Evolutionary conservation across 2,329 filamentous ascomycete genomes (phyloP).

Genomic region (Chaetomiaceae sp.): DNA sequence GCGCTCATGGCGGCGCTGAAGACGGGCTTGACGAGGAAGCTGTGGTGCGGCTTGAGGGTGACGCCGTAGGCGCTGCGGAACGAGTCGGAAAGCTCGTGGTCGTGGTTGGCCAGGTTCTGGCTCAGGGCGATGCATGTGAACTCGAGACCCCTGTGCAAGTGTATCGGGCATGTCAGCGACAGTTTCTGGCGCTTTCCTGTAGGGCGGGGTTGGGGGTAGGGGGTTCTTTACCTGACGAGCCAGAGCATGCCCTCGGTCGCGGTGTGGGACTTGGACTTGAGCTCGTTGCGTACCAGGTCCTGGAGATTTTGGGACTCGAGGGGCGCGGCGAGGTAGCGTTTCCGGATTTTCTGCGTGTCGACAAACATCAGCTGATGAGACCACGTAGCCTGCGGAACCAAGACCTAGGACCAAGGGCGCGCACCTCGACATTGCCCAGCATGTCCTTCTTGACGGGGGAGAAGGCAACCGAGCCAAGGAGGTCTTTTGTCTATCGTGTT

Average conservation of each 20-base stretch:
- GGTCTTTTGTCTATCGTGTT: constrained; percentile 39
- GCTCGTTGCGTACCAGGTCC: constrained; percentile 77
- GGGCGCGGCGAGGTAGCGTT: constrained; percentile 73
- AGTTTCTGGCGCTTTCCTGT: no score
- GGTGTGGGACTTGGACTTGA: constrained; percentile 81
- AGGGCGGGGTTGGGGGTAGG: no score
- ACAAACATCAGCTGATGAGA: constrained; percentile 3
- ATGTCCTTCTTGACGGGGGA: constrained; percentile 88
- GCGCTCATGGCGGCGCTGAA: constrained; percentile 92
- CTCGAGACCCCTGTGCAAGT: constrained; percentile 67
- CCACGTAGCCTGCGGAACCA: no score
- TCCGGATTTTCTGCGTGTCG: constrained; percentile 72
- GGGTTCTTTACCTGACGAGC: constrained; percentile 81
- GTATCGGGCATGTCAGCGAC: constrained; percentile 6
- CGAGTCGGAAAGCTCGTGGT: constrained; percentile 74
- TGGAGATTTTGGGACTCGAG: constrained; percentile 79
- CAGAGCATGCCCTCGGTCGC: constrained; percentile 89
- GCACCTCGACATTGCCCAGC: constrained; percentile 82
- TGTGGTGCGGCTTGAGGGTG: constrained; percentile 90
- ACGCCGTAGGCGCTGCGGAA: constrained; percentile 81
- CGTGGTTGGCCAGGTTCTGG: constrained; percentile 63
- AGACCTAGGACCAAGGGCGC: constrained; percentile 11
- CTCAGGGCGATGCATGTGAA: constrained; percentile 85
- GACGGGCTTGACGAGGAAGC: constrained; percentile 82
- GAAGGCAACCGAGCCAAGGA: constrained; percentile 70